A percentile compares a stretch with the other conserved stretches of the same genome.
Evolutionary conservation across 352 stramenopile genomes (phyloP).

Genomic region (Elongisporangium prolatum): DNA sequence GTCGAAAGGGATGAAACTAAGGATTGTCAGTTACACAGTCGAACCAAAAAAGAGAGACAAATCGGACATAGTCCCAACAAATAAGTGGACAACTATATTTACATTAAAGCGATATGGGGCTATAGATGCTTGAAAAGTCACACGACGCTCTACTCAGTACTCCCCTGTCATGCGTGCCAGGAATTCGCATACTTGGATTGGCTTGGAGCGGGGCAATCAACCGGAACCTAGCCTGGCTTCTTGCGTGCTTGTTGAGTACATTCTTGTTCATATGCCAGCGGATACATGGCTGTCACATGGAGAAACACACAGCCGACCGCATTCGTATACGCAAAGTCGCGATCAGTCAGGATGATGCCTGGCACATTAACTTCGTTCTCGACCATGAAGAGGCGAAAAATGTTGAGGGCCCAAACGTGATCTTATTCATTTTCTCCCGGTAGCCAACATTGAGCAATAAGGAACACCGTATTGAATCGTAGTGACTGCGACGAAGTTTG

Average conservation of each 20-base stretch:
- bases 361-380: constrained; percentile 3
- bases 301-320: constrained; percentile 1
- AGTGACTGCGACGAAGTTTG: constrained; percentile 1
- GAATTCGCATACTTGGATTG: constrained; percentile 1
- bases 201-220: background rate
- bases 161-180: too few relatives aligned
- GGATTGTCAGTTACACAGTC: too few relatives aligned
- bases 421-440: constrained; percentile 11
- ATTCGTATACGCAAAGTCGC: constrained; percentile 14
- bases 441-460: background rate
- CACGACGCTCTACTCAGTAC: too few relatives aligned
- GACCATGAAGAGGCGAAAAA: constrained; percentile 5
- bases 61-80: too few relatives aligned
- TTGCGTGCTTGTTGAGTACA: constrained; percentile 3
- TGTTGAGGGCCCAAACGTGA: constrained; percentile 15
- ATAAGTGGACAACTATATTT: too few relatives aligned
- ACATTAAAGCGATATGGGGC: too few relatives aligned
- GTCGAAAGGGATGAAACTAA: too few relatives aligned
- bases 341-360: constrained; percentile 3
- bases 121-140: too few relatives aligned
- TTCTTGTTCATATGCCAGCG: constrained; percentile 20
- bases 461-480: constrained; percentile 3
- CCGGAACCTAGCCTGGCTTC: background rate
- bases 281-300: constrained; percentile 1
- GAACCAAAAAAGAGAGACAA: too few relatives aligned